phyloP scores from a whole-genome alignment of 129 eudicot genomes.

The Oenanthe sinensis region DNA sequence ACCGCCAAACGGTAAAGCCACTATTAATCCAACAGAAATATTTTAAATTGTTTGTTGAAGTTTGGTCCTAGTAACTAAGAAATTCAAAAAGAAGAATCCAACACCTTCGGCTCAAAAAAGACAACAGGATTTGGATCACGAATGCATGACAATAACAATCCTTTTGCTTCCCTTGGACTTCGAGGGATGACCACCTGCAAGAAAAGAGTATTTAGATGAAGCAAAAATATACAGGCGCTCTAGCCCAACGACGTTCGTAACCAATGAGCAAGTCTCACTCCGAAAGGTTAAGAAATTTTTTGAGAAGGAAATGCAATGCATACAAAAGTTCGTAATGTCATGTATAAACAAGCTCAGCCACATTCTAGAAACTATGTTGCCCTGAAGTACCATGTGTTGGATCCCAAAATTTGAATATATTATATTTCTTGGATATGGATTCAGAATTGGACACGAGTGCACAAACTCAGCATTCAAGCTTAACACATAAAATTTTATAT shows the following conservation, averaged over 20 bases:
- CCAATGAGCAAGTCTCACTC: not conserved
- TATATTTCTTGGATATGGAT: not conserved
- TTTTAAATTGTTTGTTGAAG: not conserved
- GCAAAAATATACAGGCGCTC: not conserved
- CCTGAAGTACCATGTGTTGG: not conserved
- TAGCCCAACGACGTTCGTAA: not conserved
- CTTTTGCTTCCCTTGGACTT: conserved; percentile 92
- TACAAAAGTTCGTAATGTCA: not conserved
- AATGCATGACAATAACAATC: conserved; percentile 66
- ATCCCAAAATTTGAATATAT: not conserved
- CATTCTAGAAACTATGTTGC: not conserved
- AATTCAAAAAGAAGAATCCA: conserved; percentile 11
- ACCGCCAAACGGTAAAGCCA: conserved; percentile 92
- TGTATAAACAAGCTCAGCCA: not conserved
- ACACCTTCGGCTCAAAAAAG: conserved; percentile 93
- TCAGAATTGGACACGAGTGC: not conserved
- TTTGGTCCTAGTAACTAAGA: not conserved
- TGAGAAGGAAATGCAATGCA: not conserved
- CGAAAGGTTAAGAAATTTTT: not conserved
- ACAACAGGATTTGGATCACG: conserved; percentile 98
- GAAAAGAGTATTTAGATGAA: not conserved
- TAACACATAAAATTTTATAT: too few relatives aligned
- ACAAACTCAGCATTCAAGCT: not conserved
- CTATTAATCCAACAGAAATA: conserved; percentile 25
- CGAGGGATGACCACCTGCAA: conserved; percentile 91